phyloP scores from a whole-genome alignment of 169 alveolate species.

The Toxoplasma gondii region DNA sequence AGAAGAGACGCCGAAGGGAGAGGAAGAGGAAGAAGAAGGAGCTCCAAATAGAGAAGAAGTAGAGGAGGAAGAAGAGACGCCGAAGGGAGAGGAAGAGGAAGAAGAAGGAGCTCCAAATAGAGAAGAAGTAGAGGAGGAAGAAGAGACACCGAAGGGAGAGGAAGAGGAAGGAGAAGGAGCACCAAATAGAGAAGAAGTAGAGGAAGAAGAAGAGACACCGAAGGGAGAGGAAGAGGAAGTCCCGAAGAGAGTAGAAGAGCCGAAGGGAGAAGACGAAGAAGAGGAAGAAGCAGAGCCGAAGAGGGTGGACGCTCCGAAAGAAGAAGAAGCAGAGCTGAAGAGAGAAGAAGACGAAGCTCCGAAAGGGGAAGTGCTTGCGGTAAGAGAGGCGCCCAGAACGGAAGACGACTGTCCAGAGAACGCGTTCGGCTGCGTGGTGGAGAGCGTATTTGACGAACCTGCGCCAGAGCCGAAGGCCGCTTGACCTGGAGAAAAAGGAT shows the following conservation, averaged over 20 bases:
- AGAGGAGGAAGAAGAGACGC: neutral
- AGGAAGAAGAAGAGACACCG: neutral
- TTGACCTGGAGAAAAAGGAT: neutral
- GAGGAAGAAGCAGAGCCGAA: neutral
- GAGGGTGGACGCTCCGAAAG: too few species aligned
- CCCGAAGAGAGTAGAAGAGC: neutral
- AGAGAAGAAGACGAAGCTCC: neutral
- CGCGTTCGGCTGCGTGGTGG: neutral
- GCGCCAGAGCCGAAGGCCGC: neutral
- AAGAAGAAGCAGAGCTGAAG: neutral
- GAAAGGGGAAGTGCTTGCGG: too few species aligned
- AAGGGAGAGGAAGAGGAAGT: neutral
- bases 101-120: neutral
- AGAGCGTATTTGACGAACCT: neutral
- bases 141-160: neutral
- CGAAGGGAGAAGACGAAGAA: neutral
- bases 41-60: too few species aligned
- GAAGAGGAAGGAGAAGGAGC: neutral
- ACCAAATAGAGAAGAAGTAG: neutral
- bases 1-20: neutral
- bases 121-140: neutral
- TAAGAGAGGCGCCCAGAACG: too few species aligned
- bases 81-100: neutral
- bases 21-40: neutral
- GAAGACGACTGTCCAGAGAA: neutral